Evolutionary conservation across 176 grass and related monocot species (phyloP), one percentile per base, ranked within the genome.

Genomic region (Urochloa ruziziensis): DNA sequence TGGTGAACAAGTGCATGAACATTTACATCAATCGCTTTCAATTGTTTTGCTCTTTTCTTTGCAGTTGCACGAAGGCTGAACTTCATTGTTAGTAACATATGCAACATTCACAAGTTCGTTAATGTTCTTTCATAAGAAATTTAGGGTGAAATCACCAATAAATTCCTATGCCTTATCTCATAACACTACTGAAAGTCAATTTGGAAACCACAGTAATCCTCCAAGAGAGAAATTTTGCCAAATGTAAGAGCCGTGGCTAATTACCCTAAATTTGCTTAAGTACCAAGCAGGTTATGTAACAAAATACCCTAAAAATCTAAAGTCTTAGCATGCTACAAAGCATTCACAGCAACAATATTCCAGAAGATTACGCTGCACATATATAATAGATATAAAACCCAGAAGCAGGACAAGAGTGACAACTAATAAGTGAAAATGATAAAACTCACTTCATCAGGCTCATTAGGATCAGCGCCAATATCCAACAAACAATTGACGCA

Each of bases 401-500:
- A 23, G n/a, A 46, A 44, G 11, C 13, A 21, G 8, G 8, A 10
- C 62, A 48, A 48, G 28, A 34, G 12, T 59, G 17, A 34, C 36
- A 24, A 60, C 17, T 52, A 75, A 40, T 34, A 59, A 27, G 21
- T 18, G 63, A 40, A 74, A 40, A 42, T 68, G 16, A 43, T 15
- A 49, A 53, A 75, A 57, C 73, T 84, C 48, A 84, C 82, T 84
- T 77, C 48, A 84, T 77, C 73, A 24, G 18, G 62, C 16, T 44
- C 40, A n/a, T 67, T 68, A 30, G 73, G 48, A 68, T 76, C 37
- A 47, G 73, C 73, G 2, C 37, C 73, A 34, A 37, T 40, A 19
- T 47, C 62, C 83, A 85, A 78, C 51, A 85, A 85, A 78, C 73
- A 69, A 4, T 18, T 33, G 35, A 77, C 66, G 82, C 73, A 69